phyloP scores from a whole-genome alignment of 2,329 filamentous ascomycete species.

The Xylaria sp. region DNA sequence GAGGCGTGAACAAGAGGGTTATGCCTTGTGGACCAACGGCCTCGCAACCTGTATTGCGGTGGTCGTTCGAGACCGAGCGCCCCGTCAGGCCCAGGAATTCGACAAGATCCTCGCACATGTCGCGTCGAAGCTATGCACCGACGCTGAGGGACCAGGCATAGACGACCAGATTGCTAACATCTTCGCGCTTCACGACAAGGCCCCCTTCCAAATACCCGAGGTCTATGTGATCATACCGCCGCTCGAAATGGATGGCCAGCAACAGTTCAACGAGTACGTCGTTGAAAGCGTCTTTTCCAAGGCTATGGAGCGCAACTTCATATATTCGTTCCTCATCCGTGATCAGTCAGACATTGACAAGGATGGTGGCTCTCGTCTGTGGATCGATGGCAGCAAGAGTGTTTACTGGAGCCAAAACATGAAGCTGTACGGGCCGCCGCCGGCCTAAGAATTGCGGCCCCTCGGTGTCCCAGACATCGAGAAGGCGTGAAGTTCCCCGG shows the following conservation, averaged over 20 bases:
- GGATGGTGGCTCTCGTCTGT: background rate
- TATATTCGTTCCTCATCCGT: background rate
- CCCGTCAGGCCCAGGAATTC: background rate
- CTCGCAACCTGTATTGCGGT: background rate
- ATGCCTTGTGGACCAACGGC: background rate
- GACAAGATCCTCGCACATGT: background rate
- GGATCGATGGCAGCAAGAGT: background rate
- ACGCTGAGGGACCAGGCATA: background rate
- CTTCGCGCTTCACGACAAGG: background rate
- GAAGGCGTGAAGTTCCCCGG: too few relatives aligned
- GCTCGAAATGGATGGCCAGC: background rate
- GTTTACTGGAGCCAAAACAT: slow-evolving; percentile 1
- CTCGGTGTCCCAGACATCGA: too few relatives aligned
- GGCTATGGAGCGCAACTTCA: background rate
- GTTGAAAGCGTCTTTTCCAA: background rate
- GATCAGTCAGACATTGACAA: background rate
- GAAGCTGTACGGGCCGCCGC: background rate
- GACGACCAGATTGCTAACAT: background rate
- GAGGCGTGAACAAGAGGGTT: background rate
- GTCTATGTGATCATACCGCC: background rate
- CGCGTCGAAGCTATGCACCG: background rate
- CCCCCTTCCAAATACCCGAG: background rate
- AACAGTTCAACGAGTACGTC: background rate
- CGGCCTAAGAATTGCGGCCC: background rate
- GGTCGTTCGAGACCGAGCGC: background rate